phyloP scores from a whole-genome alignment of 208 protist species.

The Wallacemonas sp. region DNA sequence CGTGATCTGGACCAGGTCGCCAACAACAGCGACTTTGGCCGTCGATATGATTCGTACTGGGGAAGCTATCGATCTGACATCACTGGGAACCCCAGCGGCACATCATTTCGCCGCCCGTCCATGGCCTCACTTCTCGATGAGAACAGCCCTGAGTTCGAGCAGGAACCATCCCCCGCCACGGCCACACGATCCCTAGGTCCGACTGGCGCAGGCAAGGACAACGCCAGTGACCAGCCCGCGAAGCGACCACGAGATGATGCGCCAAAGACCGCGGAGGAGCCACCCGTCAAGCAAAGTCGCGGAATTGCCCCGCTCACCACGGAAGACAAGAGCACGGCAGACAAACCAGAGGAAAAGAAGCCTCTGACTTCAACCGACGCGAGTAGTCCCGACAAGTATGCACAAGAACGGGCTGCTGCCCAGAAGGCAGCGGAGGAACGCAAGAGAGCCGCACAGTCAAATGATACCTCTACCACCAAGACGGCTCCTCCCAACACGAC shows the following conservation, averaged over 20 bases:
- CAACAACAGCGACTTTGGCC: slow-evolving; percentile 47
- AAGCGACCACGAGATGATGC: no score
- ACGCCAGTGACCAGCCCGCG: background rate
- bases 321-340: background rate
- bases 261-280: no score
- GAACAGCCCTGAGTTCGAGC: background rate
- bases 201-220: slow-evolving; percentile 2
- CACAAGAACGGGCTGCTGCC: slow-evolving; percentile 1
- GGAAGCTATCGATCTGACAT: slow-evolving; percentile 28
- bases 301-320: no score
- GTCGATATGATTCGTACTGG: slow-evolving; percentile 53
- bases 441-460: no score
- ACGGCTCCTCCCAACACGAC: background rate
- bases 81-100: slow-evolving; percentile 23
- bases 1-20: slow-evolving; percentile 49
- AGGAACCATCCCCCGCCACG: background rate
- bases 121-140: slow-evolving; percentile 13
- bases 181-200: background rate
- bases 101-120: slow-evolving; percentile 9
- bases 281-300: no score
- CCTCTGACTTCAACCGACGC: background rate
- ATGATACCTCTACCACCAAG: background rate
- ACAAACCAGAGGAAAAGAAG: background rate
- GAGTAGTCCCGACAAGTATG: slow-evolving; percentile 1
- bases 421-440: slow-evolving; percentile 1